These are phyloP conservation scores for Cladosporium oxysporum DNA, from an alignment of 2,329 filamentous ascomycete species.

Conservation along the genomic window DNA sequence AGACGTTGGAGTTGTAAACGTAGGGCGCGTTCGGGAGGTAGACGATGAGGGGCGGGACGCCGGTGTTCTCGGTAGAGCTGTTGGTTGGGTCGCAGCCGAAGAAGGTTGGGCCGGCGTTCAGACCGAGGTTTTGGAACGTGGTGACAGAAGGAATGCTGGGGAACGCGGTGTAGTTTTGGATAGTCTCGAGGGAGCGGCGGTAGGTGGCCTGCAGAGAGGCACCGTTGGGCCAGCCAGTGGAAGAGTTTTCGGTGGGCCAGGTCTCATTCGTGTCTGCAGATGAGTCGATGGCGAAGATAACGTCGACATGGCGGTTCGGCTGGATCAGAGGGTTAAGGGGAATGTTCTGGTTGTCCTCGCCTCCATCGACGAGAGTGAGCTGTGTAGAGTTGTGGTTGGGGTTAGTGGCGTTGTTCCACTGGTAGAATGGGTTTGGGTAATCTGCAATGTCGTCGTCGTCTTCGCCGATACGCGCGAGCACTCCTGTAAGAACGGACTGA, in stretches of 20 bases:
- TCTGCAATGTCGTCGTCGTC: constrained; percentile 71
- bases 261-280: constrained; percentile 66
- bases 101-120: constrained; percentile 72
- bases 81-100: constrained; percentile 75
- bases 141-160: constrained; percentile 71
- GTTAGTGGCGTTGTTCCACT: constrained; percentile 62
- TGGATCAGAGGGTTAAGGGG: constrained; percentile 77
- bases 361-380: constrained; percentile 76
- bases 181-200: constrained; percentile 60
- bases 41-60: constrained; percentile 68
- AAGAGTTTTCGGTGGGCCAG: constrained; percentile 33
- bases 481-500: constrained; percentile 50
- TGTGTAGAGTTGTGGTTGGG: constrained; percentile 54
- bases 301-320: constrained; percentile 69
- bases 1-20: constrained; percentile 72
- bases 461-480: constrained; percentile 59
- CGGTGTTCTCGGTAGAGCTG: constrained; percentile 46
- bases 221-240: constrained; percentile 72
- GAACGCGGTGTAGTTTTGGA: constrained; percentile 70
- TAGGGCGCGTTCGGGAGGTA: constrained; percentile 76
- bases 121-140: constrained; percentile 74
- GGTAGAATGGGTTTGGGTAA: constrained; percentile 77
- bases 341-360: constrained; percentile 76
- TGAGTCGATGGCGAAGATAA: constrained; percentile 78
- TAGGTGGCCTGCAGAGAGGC: constrained; percentile 74